Conservation (phyloP, 1,284 basidiomycete species). For the Spongiforma sp. region DNA sequence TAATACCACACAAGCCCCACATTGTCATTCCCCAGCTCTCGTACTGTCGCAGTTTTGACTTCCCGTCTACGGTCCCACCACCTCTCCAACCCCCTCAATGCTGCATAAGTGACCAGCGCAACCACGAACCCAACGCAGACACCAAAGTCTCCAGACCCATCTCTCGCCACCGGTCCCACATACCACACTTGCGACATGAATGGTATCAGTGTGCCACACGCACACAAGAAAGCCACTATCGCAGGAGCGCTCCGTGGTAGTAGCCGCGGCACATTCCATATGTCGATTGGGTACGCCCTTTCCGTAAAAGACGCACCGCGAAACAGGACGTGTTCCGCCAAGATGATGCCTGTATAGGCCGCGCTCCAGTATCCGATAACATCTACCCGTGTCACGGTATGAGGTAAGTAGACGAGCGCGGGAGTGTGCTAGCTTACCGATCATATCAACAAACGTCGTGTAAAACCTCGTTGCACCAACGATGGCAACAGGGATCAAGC, state of each 20-base stretch:
- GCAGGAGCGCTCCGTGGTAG: conserved; percentile 43
- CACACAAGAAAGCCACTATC: conserved; percentile 49
- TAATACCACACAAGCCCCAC: no score
- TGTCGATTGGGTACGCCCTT: conserved; percentile 22
- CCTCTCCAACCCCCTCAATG: conserved; percentile 46
- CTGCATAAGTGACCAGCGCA: conserved; percentile 44
- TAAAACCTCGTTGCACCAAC: conserved; percentile 65
- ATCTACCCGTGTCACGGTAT: conserved; percentile 27
- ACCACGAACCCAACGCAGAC: conserved; percentile 54
- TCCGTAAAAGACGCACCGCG: conserved; percentile 43
- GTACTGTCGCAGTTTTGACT: background rate
- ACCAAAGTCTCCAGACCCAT: conserved; percentile 62
- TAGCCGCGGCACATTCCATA: conserved; percentile 27
- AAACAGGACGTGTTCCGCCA: conserved; percentile 64
- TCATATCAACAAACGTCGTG: conserved; percentile 57
- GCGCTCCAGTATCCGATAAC: conserved; percentile 68
- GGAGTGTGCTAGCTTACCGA: conserved; percentile 43
- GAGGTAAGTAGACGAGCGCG: background rate
- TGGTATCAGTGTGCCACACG: conserved; percentile 56
- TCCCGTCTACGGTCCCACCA: conserved; percentile 21
- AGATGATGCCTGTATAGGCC: conserved; percentile 56
- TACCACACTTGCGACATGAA: conserved; percentile 69
- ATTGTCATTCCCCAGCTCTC: background rate
- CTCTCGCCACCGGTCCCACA: conserved; percentile 49
- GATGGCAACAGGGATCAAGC: conserved; percentile 64